These are phyloP conservation scores for Diatrype stigma DNA, from an alignment of 2,329 filamentous ascomycete genomes.

Conservation along the genomic window DNA sequence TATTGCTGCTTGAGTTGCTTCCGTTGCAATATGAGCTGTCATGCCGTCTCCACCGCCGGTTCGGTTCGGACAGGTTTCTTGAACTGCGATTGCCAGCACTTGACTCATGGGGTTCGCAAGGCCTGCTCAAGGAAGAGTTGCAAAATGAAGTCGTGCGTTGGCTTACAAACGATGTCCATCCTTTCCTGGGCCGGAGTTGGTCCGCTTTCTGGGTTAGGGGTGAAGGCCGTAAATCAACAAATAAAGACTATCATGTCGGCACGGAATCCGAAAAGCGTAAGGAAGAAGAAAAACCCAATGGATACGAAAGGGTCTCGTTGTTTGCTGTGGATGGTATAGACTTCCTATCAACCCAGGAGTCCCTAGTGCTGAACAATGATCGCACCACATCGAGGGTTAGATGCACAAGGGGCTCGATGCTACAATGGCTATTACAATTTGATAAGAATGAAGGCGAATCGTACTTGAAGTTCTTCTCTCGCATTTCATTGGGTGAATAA, in stretches of 20 bases:
- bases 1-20: slow-evolving; percentile 40
- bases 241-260: slow-evolving; percentile 23
- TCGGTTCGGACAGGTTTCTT: slow-evolving; percentile 51
- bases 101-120: slow-evolving; percentile 18
- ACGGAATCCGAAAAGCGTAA: slow-evolving; percentile 19
- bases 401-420: slow-evolving; percentile 29
- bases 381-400: not conserved
- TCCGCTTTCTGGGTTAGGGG: slow-evolving; percentile 37
- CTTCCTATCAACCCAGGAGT: slow-evolving; percentile 28
- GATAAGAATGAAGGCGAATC: slow-evolving; percentile 37
- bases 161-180: slow-evolving; percentile 31
- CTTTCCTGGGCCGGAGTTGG: slow-evolving; percentile 41
- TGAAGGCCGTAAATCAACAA: slow-evolving; percentile 28
- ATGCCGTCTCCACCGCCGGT: slow-evolving; percentile 45
- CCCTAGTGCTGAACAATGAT: too few relatives aligned
- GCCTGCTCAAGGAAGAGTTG: slow-evolving; percentile 24
- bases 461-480: slow-evolving; percentile 49
- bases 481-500: slow-evolving; percentile 44
- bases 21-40: slow-evolving; percentile 41
- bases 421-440: slow-evolving; percentile 45
- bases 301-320: slow-evolving; percentile 38
- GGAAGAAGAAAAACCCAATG: too few relatives aligned
- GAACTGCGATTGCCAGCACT: slow-evolving; percentile 46
- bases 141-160: slow-evolving; percentile 31
- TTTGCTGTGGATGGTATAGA: slow-evolving; percentile 46